These are phyloP conservation scores for maize (Zea mays) DNA, from an alignment of 176 grass and related monocot genomes.

Conservation along the genomic window Zm-B73-REFERENCE-NAM-5.0 NC_050103.1:18836001-18836500, in stretches of 20 bases:
- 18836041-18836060: background rate
- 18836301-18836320: conserved; percentile 59
- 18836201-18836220: conserved; percentile 4
- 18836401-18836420: conserved; percentile 32
- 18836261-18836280: conserved; percentile 84
- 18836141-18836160: conserved; percentile 70
- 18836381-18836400: conserved; percentile 21
- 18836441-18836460: conserved; percentile 26
- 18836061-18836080: conserved; percentile 6
- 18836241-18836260: conserved; percentile 74
- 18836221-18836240: background rate
- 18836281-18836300: conserved; percentile 64
- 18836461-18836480: background rate
- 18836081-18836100: conserved; percentile 33
- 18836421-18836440: conserved; percentile 43
- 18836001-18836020: background rate
- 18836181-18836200: conserved; percentile 12
- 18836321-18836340: background rate
- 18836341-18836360: background rate
- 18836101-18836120: conserved; percentile 86
- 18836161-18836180: background rate
- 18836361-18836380: conserved; percentile 23
- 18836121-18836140: conserved; percentile 59
- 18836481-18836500: conserved; percentile 7
- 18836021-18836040: background rate